These are phyloP conservation scores for Paecilomyces fulvus DNA, from an alignment of 2,329 filamentous ascomycete species.

Conservation along the genomic window DNA sequence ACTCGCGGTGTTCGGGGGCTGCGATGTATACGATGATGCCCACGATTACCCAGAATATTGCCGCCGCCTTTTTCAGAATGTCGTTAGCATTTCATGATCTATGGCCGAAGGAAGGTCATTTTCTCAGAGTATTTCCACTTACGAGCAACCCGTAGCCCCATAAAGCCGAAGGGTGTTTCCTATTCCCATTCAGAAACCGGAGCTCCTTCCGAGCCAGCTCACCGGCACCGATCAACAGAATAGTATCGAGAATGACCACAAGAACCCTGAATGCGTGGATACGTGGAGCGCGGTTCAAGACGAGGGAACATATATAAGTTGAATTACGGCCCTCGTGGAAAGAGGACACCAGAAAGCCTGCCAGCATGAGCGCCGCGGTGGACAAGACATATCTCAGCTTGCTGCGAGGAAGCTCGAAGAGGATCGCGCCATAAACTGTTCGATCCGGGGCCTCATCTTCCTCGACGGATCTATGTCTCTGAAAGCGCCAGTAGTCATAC, in stretches of 20 bases:
- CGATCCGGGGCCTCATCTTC: constrained; percentile 8
- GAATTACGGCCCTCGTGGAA: constrained; percentile 31
- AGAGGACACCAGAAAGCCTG: constrained; percentile 28
- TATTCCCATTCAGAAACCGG: constrained; percentile 13
- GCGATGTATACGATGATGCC: constrained; percentile 26
- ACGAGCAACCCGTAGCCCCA: constrained; percentile 24
- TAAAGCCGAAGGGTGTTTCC: constrained; percentile 16
- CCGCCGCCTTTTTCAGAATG: constrained; percentile 19
- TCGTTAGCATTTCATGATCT: neutral
- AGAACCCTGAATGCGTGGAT: constrained; percentile 31
- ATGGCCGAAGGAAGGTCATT: neutral
- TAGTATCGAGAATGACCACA: constrained; percentile 33
- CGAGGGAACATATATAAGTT: constrained; percentile 43
- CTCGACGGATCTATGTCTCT: constrained; percentile 14
- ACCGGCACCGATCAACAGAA: constrained; percentile 27
- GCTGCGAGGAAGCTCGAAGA: constrained; percentile 22
- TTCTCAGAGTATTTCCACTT: constrained; percentile 6
- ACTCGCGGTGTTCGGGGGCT: constrained; percentile 28
- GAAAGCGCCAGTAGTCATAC: constrained; percentile 32
- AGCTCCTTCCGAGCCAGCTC: constrained; percentile 18
- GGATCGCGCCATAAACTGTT: constrained; percentile 22
- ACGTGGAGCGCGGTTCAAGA: constrained; percentile 21
- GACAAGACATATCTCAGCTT: constrained; percentile 31
- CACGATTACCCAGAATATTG: constrained; percentile 27
- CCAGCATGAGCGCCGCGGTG: constrained; percentile 28